A percentile compares a stretch with the other conserved stretches of the same genome.
These are phyloP conservation scores for Biscogniauxia marginata DNA, from an alignment of 2,329 filamentous ascomycete species.

Conservation along the genomic window DNA sequence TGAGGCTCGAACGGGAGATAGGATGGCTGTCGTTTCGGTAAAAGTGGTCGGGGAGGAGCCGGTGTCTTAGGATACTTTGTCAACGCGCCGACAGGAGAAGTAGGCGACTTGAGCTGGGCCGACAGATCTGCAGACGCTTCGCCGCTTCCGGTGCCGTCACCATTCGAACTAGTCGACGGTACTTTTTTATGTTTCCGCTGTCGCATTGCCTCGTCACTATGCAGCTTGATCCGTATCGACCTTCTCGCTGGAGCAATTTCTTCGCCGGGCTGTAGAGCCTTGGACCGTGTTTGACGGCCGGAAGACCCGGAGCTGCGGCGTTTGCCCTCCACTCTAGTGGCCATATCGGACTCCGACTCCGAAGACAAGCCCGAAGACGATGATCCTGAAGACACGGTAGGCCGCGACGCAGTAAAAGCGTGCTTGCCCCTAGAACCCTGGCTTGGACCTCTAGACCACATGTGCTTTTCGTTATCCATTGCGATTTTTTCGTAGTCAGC, in stretches of 20 bases:
- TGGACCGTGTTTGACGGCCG: slow-evolving; percentile 60
- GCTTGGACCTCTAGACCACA: slow-evolving; percentile 16
- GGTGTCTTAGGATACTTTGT: slow-evolving; percentile 91
- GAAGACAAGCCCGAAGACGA: slow-evolving; percentile 66
- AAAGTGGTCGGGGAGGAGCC: slow-evolving; percentile 82
- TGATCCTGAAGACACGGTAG: slow-evolving; percentile 43
- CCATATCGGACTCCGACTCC: slow-evolving; percentile 66
- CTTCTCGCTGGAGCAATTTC: slow-evolving; percentile 68
- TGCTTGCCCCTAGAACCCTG: slow-evolving; percentile 27
- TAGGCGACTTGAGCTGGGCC: slow-evolving; percentile 89
- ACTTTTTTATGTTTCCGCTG: slow-evolving; percentile 70
- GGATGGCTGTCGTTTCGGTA: slow-evolving; percentile 85
- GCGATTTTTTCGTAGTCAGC: slow-evolving; percentile 35
- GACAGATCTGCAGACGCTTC: slow-evolving; percentile 55
- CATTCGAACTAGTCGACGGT: slow-evolving; percentile 48
- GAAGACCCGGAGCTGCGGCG: slow-evolving; percentile 28
- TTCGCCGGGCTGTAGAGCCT: slow-evolving; percentile 57
- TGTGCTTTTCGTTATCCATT: slow-evolving; percentile 32
- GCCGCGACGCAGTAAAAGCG: slow-evolving; percentile 26
- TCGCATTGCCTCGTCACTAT: slow-evolving; percentile 70
- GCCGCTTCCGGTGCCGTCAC: slow-evolving; percentile 36
- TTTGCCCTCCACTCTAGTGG: slow-evolving; percentile 32
- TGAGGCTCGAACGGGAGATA: slow-evolving; percentile 66
- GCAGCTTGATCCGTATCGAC: slow-evolving; percentile 87
- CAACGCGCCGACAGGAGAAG: slow-evolving; percentile 73